Evolutionary conservation across 441 rosid species (phyloP).

Genomic region (Erysimum pusillum): DNA sequence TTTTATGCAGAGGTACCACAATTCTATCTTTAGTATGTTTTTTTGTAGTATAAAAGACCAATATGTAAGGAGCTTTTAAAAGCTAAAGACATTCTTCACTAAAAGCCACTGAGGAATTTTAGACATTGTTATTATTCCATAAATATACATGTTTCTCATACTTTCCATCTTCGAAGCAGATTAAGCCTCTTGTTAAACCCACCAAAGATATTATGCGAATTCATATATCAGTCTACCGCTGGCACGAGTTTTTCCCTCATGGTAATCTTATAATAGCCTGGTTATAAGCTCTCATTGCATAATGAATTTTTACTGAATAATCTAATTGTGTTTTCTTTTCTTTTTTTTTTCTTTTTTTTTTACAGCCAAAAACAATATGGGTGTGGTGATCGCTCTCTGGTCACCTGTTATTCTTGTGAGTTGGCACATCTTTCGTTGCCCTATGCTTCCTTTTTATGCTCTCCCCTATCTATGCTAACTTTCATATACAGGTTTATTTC

Average conservation of each 20-base stretch:
- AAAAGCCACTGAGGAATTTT: conserved; percentile 20
- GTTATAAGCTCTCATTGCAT: conserved; percentile 21
- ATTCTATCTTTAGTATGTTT: conserved; percentile 14
- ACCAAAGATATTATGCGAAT: conserved; percentile 63
- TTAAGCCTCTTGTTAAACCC: conserved; percentile 69
- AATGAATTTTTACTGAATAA: background rate
- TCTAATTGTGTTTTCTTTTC: conserved; percentile 6
- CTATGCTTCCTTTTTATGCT: conserved; percentile 26
- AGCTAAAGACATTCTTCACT: background rate
- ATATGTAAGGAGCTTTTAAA: background rate
- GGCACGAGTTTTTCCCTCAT: conserved; percentile 86
- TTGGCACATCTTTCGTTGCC: conserved; percentile 28
- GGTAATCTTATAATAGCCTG: conserved; percentile 53
- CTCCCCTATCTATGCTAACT: conserved; percentile 13
- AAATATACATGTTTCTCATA: conserved; percentile 29
- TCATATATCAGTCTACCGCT: conserved; percentile 54
- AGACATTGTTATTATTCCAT: conserved; percentile 12
- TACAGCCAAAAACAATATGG: conserved; percentile 74
- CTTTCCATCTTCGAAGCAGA: conserved; percentile 52
- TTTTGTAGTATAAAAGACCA: conserved; percentile 10
- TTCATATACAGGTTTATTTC: conserved; percentile 63
- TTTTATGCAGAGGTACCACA: conserved; percentile 72
- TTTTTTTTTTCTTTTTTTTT: conserved; percentile 15
- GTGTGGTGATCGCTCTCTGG: conserved; percentile 77
- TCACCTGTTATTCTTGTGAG: conserved; percentile 73